phyloP scores from a whole-genome alignment of 2,329 filamentous ascomycete genomes.

The Neofusicoccum laricinum region DNA sequence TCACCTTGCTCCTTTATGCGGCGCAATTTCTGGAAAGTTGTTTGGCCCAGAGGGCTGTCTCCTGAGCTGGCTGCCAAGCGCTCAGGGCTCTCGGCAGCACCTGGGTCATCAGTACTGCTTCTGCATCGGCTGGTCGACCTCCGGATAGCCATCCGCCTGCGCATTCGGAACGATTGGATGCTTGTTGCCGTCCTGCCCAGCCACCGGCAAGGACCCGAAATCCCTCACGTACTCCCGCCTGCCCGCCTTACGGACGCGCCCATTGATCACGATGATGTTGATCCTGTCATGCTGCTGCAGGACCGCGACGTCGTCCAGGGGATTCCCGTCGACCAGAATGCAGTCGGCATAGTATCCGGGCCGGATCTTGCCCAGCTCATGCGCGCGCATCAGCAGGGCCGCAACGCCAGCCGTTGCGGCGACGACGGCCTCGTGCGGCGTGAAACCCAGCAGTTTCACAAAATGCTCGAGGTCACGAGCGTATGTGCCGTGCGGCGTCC shows the following conservation, averaged over 20 bases:
- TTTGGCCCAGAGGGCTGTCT: neutral
- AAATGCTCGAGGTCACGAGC: slow-evolving; percentile 49
- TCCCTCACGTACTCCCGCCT: slow-evolving; percentile 22
- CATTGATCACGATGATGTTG: slow-evolving; percentile 49
- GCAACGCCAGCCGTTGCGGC: slow-evolving; percentile 42
- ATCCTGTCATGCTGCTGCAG: slow-evolving; percentile 45
- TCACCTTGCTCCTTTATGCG: neutral
- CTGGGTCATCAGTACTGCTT: neutral
- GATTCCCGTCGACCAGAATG: slow-evolving; percentile 48
- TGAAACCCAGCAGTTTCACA: slow-evolving; percentile 45
- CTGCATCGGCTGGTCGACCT: neutral
- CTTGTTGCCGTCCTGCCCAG: neutral
- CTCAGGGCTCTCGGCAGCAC: neutral
- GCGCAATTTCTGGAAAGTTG: neutral
- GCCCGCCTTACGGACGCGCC: slow-evolving; percentile 43
- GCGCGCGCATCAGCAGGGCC: slow-evolving; percentile 41
- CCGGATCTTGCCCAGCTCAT: slow-evolving; percentile 42
- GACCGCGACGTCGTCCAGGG: slow-evolving; percentile 41
- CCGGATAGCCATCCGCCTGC: neutral
- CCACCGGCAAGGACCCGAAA: neutral
- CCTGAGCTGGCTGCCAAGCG: neutral
- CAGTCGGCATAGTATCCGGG: slow-evolving; percentile 44
- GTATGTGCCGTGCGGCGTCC: slow-evolving; percentile 50
- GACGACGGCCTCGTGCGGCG: slow-evolving; percentile 44
- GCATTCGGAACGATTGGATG: neutral